Evolutionary conservation across 768 basidiomycete species (phyloP).

Genomic region (Termitomyces sp.): DNA sequence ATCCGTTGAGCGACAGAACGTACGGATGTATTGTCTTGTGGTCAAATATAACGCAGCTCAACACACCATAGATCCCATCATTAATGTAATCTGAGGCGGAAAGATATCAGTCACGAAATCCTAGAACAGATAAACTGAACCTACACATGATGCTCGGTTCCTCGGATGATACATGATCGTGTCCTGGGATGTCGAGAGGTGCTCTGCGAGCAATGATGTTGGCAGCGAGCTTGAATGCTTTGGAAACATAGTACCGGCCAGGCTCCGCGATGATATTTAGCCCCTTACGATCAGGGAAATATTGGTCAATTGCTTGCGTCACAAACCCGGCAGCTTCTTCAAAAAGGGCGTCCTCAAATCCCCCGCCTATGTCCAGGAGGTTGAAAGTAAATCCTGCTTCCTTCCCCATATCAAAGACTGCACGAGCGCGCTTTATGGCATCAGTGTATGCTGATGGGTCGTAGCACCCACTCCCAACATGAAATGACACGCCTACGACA

Average conservation of each 20-base stretch:
- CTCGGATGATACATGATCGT: conserved; percentile 22
- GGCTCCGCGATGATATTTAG: conserved; percentile 93
- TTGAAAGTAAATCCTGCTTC: conserved; percentile 77
- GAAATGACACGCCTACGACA: conserved; percentile 95
- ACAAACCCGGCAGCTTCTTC: conserved; percentile 72
- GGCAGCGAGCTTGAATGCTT: conserved; percentile 86
- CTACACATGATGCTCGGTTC: conserved; percentile 78
- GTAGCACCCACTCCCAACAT: conserved; percentile 96
- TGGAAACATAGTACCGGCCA: conserved; percentile 89
- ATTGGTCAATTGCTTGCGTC: conserved; percentile 58
- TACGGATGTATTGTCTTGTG: conserved; percentile 85
- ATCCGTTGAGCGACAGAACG: conserved; percentile 64
- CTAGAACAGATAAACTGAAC: conserved; percentile 25
- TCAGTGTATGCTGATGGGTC: conserved; percentile 90
- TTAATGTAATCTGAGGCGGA: conserved; percentile 93
- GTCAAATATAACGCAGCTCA: conserved; percentile 96
- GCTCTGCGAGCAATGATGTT: conserved; percentile 89
- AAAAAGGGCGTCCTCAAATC: conserved; percentile 88
- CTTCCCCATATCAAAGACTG: conserved; percentile 83
- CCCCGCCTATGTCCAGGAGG: conserved; percentile 94
- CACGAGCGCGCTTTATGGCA: conserved; percentile 76
- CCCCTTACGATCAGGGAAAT: conserved; percentile 70
- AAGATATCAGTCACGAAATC: conserved; percentile 5
- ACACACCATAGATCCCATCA: conserved; percentile 96
- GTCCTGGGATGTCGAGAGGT: conserved; percentile 29